Evolutionary conservation across 2,329 filamentous ascomycete genomes (phyloP).

Genomic region (Colletotrichum filicis): DNA sequence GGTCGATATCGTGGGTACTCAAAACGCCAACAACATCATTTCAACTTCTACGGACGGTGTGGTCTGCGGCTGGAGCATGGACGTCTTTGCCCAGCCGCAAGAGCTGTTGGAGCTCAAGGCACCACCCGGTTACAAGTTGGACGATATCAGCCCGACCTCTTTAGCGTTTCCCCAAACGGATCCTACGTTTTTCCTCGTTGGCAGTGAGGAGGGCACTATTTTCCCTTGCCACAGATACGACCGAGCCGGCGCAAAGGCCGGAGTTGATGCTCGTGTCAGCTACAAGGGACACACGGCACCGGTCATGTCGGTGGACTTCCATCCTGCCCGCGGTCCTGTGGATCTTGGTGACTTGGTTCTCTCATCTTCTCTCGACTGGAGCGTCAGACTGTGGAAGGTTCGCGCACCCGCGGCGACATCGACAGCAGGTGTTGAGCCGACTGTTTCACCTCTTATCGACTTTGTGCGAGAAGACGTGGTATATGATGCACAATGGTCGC

Average conservation of each 20-base stretch:
- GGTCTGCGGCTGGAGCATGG: constrained; percentile 96
- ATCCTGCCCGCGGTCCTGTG: constrained; percentile 89
- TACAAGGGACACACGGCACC: constrained; percentile 94
- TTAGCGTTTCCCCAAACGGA: constrained; percentile 95
- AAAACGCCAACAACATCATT: constrained; percentile 98
- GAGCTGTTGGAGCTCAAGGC: constrained; percentile 90
- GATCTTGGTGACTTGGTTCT: constrained; percentile 95
- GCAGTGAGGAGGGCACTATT: constrained; percentile 95
- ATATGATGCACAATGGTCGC: constrained; percentile 96
- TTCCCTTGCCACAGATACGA: constrained; percentile 98
- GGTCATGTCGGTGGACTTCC: constrained; percentile 96
- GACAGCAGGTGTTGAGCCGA: constrained; percentile 64
- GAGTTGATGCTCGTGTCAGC: constrained; percentile 87
- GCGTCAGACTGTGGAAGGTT: constrained; percentile 95
- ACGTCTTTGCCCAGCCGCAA: constrained; percentile 97
- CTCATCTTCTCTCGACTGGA: constrained; percentile 95
- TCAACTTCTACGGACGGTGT: constrained; percentile 97
- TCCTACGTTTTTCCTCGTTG: constrained; percentile 96
- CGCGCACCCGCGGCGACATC: constrained; percentile 81
- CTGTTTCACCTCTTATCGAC: constrained; percentile 82
- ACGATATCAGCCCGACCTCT: constrained; percentile 94
- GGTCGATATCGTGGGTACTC: constrained; percentile 94
- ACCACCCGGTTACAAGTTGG: constrained; percentile 87
- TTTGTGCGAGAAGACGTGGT: constrained; percentile 96
- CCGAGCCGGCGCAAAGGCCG: constrained; percentile 95